Percentiles rank a stretch among this genome's conserved stretches.
These are phyloP conservation scores for Fusarium globosum DNA, from an alignment of 2,329 filamentous ascomycete species.

Conservation along the genomic window DNA sequence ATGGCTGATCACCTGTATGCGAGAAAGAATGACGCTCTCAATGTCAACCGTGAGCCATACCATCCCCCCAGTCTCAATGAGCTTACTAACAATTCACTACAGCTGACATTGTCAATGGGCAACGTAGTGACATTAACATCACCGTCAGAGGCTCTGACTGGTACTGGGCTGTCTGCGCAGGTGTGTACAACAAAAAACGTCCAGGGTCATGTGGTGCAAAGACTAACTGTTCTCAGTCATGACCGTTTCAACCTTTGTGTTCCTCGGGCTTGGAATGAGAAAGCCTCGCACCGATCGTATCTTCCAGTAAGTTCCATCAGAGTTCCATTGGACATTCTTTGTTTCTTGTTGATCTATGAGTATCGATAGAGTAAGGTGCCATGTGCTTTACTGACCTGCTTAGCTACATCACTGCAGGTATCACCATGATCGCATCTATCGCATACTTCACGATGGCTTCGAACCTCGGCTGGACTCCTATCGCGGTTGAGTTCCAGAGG, in stretches of 20 bases:
- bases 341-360: fast-evolving
- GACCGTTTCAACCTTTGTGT: slow-evolving; percentile 62
- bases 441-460: slow-evolving; percentile 64
- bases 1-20: slow-evolving; percentile 8
- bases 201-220: fast-evolving
- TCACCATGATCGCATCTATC: slow-evolving; percentile 61
- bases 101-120: slow-evolving; percentile 25
- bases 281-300: slow-evolving; percentile 65
- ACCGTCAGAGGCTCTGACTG: slow-evolving; percentile 70
- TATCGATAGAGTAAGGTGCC: fast-evolving
- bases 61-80: fast-evolving
- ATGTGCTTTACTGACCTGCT: neutral
- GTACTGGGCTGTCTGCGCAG: slow-evolving; percentile 61
- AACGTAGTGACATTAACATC: slow-evolving; percentile 63
- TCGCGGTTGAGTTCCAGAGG: slow-evolving; percentile 64
- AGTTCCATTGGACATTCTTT: fast-evolving
- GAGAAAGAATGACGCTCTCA: slow-evolving; percentile 13
- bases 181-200: neutral
- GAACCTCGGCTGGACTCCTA: slow-evolving; percentile 58
- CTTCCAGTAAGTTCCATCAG: slow-evolving; percentile 54
- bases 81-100: fast-evolving
- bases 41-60: slow-evolving; percentile 11
- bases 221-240: slow-evolving; percentile 65
- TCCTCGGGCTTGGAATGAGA: slow-evolving; percentile 63
- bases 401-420: slow-evolving; percentile 60